These are phyloP conservation scores for Rhizopogon vulgaris DNA, from an alignment of 768 basidiomycete species.

Conservation along the genomic window DNA sequence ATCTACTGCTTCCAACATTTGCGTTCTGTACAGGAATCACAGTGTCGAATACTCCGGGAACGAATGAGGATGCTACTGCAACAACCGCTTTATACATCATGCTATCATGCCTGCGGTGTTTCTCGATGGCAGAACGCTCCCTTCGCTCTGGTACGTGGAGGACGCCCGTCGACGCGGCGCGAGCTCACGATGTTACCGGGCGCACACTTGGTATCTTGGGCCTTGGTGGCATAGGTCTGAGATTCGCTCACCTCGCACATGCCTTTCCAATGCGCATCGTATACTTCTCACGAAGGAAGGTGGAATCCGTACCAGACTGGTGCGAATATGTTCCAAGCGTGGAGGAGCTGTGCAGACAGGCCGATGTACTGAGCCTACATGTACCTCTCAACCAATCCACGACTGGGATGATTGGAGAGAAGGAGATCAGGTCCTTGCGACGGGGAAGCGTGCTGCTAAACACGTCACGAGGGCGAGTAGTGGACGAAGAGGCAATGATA, in stretches of 20 bases:
- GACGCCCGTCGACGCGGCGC: constrained; percentile 35
- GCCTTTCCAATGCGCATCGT: constrained; percentile 84
- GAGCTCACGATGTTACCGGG: constrained; percentile 54
- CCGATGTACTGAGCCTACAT: constrained; percentile 81
- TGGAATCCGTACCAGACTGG: constrained; percentile 53
- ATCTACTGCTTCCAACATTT: not conserved
- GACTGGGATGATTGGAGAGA: constrained; percentile 61
- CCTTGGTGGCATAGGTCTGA: constrained; percentile 64
- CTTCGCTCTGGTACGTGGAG: constrained; percentile 55
- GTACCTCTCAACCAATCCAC: constrained; percentile 72
- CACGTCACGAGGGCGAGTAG: constrained; percentile 78
- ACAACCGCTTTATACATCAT: constrained; percentile 76
- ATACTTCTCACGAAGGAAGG: constrained; percentile 63
- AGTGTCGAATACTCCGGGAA: constrained; percentile 79
- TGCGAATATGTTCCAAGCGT: constrained; percentile 68
- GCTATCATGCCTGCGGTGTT: constrained; percentile 66
- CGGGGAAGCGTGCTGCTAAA: constrained; percentile 71
- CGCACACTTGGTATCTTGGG: constrained; percentile 65
- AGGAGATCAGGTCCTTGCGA: constrained; percentile 67
- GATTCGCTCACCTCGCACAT: constrained; percentile 58
- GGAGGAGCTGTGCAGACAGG: constrained; percentile 54
- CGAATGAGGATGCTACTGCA: constrained; percentile 82
- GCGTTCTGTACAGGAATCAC: constrained; percentile 44
- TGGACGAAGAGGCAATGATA: constrained; percentile 84
- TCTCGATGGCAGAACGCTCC: constrained; percentile 50